Evolutionary conservation across 2,329 filamentous ascomycete genomes (phyloP), one percentile per base, ranked within the genome.

Genomic region (Epichloe sylvatica): DNA sequence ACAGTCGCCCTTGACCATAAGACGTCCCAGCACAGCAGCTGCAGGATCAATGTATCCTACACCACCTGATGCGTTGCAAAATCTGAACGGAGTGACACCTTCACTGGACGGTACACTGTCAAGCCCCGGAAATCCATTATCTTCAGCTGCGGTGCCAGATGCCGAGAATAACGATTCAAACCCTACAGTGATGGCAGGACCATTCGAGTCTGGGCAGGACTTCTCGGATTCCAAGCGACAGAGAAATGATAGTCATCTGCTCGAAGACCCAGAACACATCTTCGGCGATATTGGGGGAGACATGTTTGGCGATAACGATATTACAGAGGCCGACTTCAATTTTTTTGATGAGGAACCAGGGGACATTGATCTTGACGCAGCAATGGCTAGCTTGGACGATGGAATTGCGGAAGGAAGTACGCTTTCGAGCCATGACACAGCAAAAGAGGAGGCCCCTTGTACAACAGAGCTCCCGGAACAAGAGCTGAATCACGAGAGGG

Each of bases 301-400:
- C 55, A 77, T 83, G 56, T 87, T 86, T 64, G 80, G 75, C n/a
- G 77, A 81, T n/a, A 76, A 79, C 54, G 78, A 81, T 55, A 74
- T 91, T n/a, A 89, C 83, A 1, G 86, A 92, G 56, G 85, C 80
- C 5, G 86, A 92, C 60, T 91, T 91, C 62, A 86, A 78, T 61
- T 91, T 90, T 63, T 91, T 91, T 56, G 85, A 91, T 57, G 81
- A 84, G 53, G 67, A 75, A 25, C 71, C 75, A 3, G 69, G 62
- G 2, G 66, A 64, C 11, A 63, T 66, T 23, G 68, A 68, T 40
- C 51, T 73, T 39, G 66, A 68, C 21, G 56, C 63, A 19, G 47
- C 61, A 1, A 61, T 66, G 56, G 53, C 49, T 13, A 50, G 53
- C 45, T 12, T 49, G 39, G 40, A 50, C 47, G 45, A 55, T 21